Conservation (phyloP, 2,329 filamentous ascomycete species). For the Trichophaea hybrida region DNA sequence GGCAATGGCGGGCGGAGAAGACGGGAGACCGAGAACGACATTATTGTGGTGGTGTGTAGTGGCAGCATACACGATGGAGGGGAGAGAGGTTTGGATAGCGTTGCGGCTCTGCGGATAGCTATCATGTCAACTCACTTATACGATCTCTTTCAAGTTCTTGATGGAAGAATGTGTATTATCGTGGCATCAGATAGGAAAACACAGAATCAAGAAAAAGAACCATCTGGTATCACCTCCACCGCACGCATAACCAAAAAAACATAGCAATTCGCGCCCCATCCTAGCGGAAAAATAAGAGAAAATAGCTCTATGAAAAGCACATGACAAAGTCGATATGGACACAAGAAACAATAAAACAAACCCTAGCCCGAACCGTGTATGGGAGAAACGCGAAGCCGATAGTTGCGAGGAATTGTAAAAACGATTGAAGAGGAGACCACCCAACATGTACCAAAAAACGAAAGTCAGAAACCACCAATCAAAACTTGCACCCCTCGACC, state of each 20-base stretch:
- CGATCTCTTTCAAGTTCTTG: too few species aligned
- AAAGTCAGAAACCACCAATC: too few species aligned
- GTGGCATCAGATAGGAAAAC: not conserved
- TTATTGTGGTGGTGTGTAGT: not conserved
- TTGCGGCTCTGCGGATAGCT: not conserved
- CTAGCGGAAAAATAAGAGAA: not conserved
- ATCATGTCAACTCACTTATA: not conserved
- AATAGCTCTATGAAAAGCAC: not conserved
- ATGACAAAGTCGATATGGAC: not conserved
- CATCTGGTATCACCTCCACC: not conserved
- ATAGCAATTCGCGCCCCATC: not conserved
- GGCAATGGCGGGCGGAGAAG: not conserved
- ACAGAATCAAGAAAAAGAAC: not conserved
- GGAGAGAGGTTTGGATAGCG: not conserved
- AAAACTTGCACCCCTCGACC: not conserved
- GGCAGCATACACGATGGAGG: not conserved
- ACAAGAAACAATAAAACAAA: not conserved
- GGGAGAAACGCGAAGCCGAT: not conserved
- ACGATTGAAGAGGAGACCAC: not conserved
- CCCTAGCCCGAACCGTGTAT: not conserved
- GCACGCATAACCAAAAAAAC: not conserved
- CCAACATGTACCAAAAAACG: not conserved
- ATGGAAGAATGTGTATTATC: not conserved
- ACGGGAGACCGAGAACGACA: not conserved
- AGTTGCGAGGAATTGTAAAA: not conserved